Evolutionary conservation across 2,329 filamentous ascomycete species (phyloP).

Genomic region (Calonectria hawksworthii): DNA sequence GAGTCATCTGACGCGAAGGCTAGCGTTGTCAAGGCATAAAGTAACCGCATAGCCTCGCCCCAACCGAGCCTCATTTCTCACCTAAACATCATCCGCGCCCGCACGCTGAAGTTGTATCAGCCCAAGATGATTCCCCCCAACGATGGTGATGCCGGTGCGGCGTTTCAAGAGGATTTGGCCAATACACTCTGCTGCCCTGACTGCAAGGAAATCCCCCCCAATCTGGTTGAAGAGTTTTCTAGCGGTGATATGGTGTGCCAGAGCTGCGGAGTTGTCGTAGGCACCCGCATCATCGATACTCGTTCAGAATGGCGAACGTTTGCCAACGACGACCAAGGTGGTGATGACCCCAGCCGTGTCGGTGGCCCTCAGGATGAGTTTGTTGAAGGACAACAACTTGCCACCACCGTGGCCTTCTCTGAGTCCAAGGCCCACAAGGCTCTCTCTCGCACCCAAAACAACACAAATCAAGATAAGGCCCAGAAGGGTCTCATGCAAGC

Average conservation of each 20-base stretch:
- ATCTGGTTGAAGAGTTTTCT: constrained; percentile 92
- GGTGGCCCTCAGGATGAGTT: constrained; percentile 93
- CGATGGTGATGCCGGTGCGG: constrained; percentile 48
- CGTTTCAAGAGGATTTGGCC: constrained; percentile 87
- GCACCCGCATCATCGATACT: constrained; percentile 92
- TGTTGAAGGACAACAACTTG: constrained; percentile 89
- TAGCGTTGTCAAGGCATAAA: constrained; percentile 30
- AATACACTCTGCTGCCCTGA: constrained; percentile 89
- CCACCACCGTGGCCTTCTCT: constrained; percentile 88
- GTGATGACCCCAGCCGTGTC: constrained; percentile 97
- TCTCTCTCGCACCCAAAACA: constrained; percentile 87
- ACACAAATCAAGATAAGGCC: constrained; percentile 85
- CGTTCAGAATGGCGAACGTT: constrained; percentile 99
- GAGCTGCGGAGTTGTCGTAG: constrained; percentile 91
- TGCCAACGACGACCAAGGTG: constrained; percentile 96
- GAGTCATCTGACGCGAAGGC: constrained; percentile 28
- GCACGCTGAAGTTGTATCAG: constrained; percentile 49
- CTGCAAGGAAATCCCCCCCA: constrained; percentile 92
- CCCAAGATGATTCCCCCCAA: constrained; percentile 62
- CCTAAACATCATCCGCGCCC: constrained; percentile 45
- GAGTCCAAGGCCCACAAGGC: constrained; percentile 80
- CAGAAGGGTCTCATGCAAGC: constrained; percentile 86
- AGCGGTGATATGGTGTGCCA: constrained; percentile 93
- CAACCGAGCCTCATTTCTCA: constrained; percentile 34
- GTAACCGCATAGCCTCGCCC: constrained; percentile 29